These are phyloP conservation scores for Xerocomellus amylosporus DNA, from an alignment of 768 basidiomycete species.

Conservation along the genomic window DNA sequence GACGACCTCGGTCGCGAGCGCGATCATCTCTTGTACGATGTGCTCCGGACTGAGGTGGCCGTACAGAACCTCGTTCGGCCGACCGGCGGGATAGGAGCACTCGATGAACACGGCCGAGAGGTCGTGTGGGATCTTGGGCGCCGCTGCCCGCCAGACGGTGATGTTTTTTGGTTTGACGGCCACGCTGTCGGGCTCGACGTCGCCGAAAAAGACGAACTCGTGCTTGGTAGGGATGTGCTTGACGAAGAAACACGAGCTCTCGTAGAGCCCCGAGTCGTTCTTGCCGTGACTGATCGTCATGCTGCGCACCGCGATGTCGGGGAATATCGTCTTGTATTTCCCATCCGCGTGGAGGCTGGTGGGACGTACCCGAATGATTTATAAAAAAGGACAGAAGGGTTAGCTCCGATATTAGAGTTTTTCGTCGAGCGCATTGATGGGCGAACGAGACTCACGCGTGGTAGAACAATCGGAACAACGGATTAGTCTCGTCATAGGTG, in stretches of 20 bases:
- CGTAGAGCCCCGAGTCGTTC: slow-evolving; percentile 55
- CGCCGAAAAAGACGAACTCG: slow-evolving; percentile 93
- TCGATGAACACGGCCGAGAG: slow-evolving; percentile 90
- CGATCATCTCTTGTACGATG: slow-evolving; percentile 68
- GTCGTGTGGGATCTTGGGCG: slow-evolving; percentile 64
- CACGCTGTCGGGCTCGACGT: slow-evolving; percentile 84
- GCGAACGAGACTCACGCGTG: slow-evolving; percentile 48
- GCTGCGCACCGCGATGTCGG: slow-evolving; percentile 57
- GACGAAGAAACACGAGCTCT: slow-evolving; percentile 84
- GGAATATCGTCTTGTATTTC: slow-evolving; percentile 50
- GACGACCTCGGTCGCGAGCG: slow-evolving; percentile 67
- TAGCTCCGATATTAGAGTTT: slow-evolving; percentile 10
- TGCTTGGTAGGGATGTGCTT: slow-evolving; percentile 55
- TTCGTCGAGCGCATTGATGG: not conserved
- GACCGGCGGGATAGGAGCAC: slow-evolving; percentile 81
- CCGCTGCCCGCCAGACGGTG: slow-evolving; percentile 79
- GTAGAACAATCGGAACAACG: slow-evolving; percentile 59
- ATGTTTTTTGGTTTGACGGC: slow-evolving; percentile 58
- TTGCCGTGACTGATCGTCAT: slow-evolving; percentile 76
- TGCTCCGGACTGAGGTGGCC: slow-evolving; percentile 87
- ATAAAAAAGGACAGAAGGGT: not conserved
- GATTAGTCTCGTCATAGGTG: slow-evolving; percentile 64
- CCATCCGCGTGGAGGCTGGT: slow-evolving; percentile 50
- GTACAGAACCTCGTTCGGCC: slow-evolving; percentile 65
- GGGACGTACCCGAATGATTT: not conserved